phyloP scores from a whole-genome alignment of 495 filamentous ascomycete species.

The Aspergillus cavernicola region DNA sequence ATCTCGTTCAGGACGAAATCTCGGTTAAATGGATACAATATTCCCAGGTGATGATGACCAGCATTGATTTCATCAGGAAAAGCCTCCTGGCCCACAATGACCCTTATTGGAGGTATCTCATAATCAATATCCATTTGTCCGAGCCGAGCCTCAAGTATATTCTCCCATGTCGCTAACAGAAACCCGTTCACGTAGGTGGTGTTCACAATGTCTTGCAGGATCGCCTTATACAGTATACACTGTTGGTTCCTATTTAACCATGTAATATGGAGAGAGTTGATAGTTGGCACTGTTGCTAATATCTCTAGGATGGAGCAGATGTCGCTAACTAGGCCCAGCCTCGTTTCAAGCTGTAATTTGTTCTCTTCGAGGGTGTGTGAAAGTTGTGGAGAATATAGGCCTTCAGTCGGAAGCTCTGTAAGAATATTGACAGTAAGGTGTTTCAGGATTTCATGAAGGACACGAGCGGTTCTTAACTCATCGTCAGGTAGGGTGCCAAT shows the following conservation, averaged over 20 bases:
- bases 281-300: background rate
- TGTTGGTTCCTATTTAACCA: background rate
- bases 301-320: background rate
- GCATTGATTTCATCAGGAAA: background rate
- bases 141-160: background rate
- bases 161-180: background rate
- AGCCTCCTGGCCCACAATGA: background rate
- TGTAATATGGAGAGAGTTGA: background rate
- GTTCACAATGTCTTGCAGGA: background rate
- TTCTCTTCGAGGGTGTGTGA: background rate
- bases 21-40: background rate
- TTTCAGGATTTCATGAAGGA: too few relatives aligned
- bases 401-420: background rate
- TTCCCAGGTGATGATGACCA: background rate
- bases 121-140: background rate
- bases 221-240: background rate
- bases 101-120: background rate
- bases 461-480: too few relatives aligned
- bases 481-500: too few relatives aligned
- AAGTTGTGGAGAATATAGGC: background rate
- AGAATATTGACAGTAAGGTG: background rate
- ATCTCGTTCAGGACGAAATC: background rate
- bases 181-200: background rate
- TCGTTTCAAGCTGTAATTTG: background rate
- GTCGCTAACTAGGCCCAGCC: background rate